Base-by-base conservation (phyloP, 768 basidiomycete genomes). In the Auriscalpium microsporum region DNA sequence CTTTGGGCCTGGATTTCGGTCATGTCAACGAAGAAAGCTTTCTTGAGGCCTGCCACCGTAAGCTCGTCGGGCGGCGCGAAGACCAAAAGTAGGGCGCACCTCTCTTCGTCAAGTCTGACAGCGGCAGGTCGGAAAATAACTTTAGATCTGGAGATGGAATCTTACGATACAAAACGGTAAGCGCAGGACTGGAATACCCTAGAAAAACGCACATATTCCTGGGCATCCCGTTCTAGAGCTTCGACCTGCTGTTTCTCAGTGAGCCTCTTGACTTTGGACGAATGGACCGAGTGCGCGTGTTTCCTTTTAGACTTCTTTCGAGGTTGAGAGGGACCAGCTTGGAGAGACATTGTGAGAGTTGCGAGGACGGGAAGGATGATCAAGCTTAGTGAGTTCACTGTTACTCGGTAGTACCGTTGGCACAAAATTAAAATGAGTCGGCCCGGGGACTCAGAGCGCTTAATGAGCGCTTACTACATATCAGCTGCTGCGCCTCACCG, bases 11-110 rank as follows among this genome's bases (percentile, higher is more conserved):
- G 86, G 47, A 87, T 86, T 55, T 92, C 87, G 0, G 94, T 96
- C 80, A 93, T 92, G 19, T 87, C 76, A 45, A 85, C 77, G 63
- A 94, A 96, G 65, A 83, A 92, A 0, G 85, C 82, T 57, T 90
- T 88, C 72, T 90, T 91, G 37, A 98, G 74, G 14, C 94, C 94
- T 91, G 36, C 19, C 33, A 37, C 28, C 19, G 33, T n/a, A 37
- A 45, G 42, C 56, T 28, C 36, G 34, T 45, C 28, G 17, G 8
- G 17, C 8, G 21, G 13, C 1, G 10, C 34, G 34, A 8, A 3
- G 6, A 28, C 17, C 14, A 53, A 4, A 17, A 21, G 45, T 10
- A 23, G 10, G 37, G 36, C 53, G 11, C 34, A 60, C 61, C 61
- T 57, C 55, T 57, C 50, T 62, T 62, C n/a, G 61, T 60, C n/a